Evolutionary conservation across 1,284 basidiomycete species (phyloP), one percentile per base, ranked within the genome.

Genomic region (Wolfiporia cocos): DNA sequence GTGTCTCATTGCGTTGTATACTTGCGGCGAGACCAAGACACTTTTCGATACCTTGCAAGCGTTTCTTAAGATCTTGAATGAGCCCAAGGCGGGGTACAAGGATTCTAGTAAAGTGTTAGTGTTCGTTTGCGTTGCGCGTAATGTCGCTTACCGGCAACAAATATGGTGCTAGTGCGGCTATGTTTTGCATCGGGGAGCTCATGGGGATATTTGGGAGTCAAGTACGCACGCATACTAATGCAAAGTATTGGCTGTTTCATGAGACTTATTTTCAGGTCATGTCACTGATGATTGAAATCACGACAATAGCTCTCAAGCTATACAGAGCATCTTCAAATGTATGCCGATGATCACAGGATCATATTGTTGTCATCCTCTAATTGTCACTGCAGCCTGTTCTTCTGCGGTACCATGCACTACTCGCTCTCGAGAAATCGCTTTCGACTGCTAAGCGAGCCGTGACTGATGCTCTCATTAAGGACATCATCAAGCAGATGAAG

Each of bases 241-340:
- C 20, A 26, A 6, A 12, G 35, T 18, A 28, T 7, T 41, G 12
- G 11, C 3, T 26, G 5, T 32, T 19, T 41, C 28, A n/a, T 7
- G 30, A 15, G 10, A n/a, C 20, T 49, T 17, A 38, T 10, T 14
- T 24, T 43, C 52, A 96, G 86, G 84, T 93, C 61, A 97, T 96
- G 93, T 95, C 92, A 0, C 85, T 92, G 53, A 87, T 93, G 79
- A 76, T 84, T 34, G 94, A 97, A 58, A 86, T 94, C 28, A 69
- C 78, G 15, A 67, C 73, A 1, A 68, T 79, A 0, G 71, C 81
- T 0, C 60, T 88, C 37, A 88, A 82, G 61, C 77, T 81, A 0
- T 71, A 78, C 48, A 81, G 78, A 22, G 21, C 42, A 47, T 78
- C 81, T 11, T 91, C 86, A 29, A 73, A 68, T 51, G 91, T 91